Evolutionary conservation across 2,329 filamentous ascomycete genomes (phyloP).

Genomic region (Drechmeria coniospora): DNA sequence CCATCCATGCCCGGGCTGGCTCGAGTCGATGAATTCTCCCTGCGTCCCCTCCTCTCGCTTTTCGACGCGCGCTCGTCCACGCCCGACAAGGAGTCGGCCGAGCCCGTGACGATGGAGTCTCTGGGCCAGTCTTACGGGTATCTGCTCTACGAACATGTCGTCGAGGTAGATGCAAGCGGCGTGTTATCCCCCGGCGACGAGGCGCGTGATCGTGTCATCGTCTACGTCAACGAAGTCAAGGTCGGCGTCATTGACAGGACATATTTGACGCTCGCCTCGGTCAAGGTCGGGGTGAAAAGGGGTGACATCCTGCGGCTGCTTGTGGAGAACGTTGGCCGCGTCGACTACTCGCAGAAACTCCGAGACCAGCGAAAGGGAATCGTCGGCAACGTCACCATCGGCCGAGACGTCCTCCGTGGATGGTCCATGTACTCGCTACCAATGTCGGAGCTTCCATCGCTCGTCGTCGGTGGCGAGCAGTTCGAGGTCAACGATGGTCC

Average conservation of each 20-base stretch:
- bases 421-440: constrained; percentile 25
- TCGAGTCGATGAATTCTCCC: constrained; percentile 18
- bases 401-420: constrained; percentile 12
- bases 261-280: constrained; percentile 21
- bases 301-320: constrained; percentile 27
- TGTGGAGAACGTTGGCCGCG: constrained; percentile 35
- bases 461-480: not conserved
- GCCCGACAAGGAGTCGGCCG: constrained; percentile 9
- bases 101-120: constrained; percentile 28
- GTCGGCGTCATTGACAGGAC: constrained; percentile 30
- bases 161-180: constrained; percentile 13
- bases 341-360: constrained; percentile 26
- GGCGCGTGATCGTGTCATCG: constrained; percentile 28
- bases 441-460: constrained; percentile 1
- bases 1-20: constrained; percentile 16
- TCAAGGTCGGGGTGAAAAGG: constrained; percentile 19
- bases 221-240: constrained; percentile 27
- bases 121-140: constrained; percentile 28
- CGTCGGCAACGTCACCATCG: constrained; percentile 25
- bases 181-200: constrained; percentile 24
- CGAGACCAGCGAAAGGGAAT: constrained; percentile 32
- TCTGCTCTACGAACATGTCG: constrained; percentile 24
- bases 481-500: constrained; percentile 1
- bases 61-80: constrained; percentile 17
- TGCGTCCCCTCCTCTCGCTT: constrained; percentile 21